These are phyloP conservation scores for Neurospora sp. DNA, from an alignment of 495 filamentous ascomycete species.

Conservation along the genomic window DNA sequence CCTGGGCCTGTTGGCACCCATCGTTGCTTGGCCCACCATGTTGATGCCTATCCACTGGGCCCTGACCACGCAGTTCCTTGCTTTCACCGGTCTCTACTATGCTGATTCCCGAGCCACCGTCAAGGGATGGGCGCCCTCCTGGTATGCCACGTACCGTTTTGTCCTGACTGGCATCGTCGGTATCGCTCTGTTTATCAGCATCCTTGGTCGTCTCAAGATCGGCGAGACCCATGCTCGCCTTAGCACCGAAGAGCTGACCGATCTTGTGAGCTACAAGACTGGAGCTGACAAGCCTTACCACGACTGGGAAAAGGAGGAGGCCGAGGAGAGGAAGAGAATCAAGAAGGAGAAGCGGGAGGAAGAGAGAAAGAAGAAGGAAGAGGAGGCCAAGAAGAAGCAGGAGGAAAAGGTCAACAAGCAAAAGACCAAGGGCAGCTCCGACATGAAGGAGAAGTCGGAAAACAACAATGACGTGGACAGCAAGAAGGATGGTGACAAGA, in stretches of 20 bases:
- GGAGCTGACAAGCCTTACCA: constrained; percentile 38
- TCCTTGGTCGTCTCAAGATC: constrained; percentile 82
- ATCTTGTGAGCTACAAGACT: constrained; percentile 39
- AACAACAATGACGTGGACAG: constrained; percentile 5
- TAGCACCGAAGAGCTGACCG: constrained; percentile 54
- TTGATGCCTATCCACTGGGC: constrained; percentile 81
- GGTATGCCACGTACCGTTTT: constrained; percentile 93
- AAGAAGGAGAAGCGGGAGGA: constrained; percentile 26
- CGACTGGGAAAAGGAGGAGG: constrained; percentile 27
- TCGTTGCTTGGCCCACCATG: constrained; percentile 88
- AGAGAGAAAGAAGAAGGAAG: constrained; percentile 22
- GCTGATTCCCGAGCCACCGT: constrained; percentile 67
- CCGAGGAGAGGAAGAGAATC: constrained; percentile 21
- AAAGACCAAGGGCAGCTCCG: constrained; percentile 7
- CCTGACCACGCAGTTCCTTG: constrained; percentile 78
- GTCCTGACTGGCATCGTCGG: constrained; percentile 92
- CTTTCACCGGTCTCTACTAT: constrained; percentile 85
- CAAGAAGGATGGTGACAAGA: constrained; percentile 8
- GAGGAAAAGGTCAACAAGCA: constrained; percentile 17
- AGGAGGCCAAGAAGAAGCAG: constrained; percentile 17
- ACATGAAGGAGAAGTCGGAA: constrained; percentile 8
- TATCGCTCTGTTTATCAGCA: constrained; percentile 69
- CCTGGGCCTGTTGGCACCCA: constrained; percentile 71
- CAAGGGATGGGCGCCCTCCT: constrained; percentile 75
- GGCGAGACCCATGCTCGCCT: constrained; percentile 39